Base-by-base conservation (phyloP, 805 yeast genomes). In the Diddensiella caesifluorescens region DNA sequence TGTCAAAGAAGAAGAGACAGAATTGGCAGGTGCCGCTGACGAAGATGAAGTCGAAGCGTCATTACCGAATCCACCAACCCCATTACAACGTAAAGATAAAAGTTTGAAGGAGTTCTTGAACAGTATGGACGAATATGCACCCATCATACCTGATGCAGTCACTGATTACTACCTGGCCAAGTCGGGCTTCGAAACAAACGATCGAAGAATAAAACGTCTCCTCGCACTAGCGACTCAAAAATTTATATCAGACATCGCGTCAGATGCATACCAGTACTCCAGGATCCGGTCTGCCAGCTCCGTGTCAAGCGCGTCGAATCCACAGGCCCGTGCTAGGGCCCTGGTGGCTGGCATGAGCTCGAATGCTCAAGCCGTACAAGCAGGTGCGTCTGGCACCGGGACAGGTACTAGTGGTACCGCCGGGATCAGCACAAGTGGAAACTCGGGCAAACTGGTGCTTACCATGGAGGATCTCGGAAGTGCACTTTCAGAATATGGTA, bases 161-260 rank as follows among this genome's bases (percentile, higher is more conserved):
- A 84, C 95, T 0, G 97, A 90, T 57, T 92, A 88, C 60, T 92
- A 90, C 55, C 65, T 90, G 39, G 77, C 86, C 19, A 81, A 82
- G 55, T 82, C 87, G 48, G 97, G 97, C 29, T 80, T 92, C 54
- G 82, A 80, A 45, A 77, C 92, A 21, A 71, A 81, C 29, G 95
- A 90, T 59, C 66, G 77, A 10, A 74, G 88, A 44, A 77, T 84
- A 44, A 89, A 88, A 61, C 71, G 97, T 41, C 67, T 92, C 27
- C 68, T 92, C 37, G 97, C 97, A 0, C 68, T 92, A 43, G 97
- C 98, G 1, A 92, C 98, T 0, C 98, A 94, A 57, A 92, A 92
- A 59, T 92, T 92, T 60, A 75, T 92, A 21, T 79, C 89, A 47
- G 98, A 92, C 60, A 80, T 92, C 22, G 96, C 98, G 1, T 86